These are phyloP conservation scores for Trypanosoma congolense DNA, from an alignment of 208 protist genomes.

Conservation along the genomic window DNA sequence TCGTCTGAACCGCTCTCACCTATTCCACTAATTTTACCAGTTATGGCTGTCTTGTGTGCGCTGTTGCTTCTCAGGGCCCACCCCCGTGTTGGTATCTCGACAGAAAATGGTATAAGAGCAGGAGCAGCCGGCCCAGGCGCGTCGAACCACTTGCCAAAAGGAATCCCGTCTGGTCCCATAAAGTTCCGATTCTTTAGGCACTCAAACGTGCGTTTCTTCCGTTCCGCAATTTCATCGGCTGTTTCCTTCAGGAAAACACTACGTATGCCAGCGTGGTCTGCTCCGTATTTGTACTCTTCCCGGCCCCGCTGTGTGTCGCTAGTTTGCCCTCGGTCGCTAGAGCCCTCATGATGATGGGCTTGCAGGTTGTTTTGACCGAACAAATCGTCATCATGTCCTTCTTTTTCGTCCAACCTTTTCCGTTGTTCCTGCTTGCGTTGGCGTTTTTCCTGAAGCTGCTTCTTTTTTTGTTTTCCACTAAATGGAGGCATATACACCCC, in stretches of 20 bases:
- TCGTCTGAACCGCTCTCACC: too few species aligned
- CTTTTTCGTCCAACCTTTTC: constrained; percentile 4
- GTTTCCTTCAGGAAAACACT: constrained; percentile 77
- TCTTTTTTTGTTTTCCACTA: constrained; percentile 90
- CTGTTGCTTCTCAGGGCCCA: constrained; percentile 24
- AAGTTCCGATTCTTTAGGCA: constrained; percentile 42
- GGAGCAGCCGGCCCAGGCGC: constrained; percentile 26
- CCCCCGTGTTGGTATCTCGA: constrained; percentile 74
- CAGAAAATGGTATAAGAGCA: constrained; percentile 50
- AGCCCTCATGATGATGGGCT: not conserved
- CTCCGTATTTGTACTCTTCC: constrained; percentile 63
- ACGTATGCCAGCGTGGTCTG: constrained; percentile 57
- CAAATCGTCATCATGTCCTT: constrained; percentile 8
- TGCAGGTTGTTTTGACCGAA: constrained; percentile 12
- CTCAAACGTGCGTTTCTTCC: constrained; percentile 47
- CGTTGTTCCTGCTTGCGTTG: constrained; percentile 63
- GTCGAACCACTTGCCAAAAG: constrained; percentile 56
- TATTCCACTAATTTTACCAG: too few species aligned
- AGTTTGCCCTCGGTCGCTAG: not conserved
- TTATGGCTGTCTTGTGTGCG: not conserved
- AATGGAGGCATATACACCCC: constrained; percentile 41
- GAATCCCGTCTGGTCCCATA: constrained; percentile 48
- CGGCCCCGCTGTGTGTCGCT: not conserved
- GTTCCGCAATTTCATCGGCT: constrained; percentile 41
- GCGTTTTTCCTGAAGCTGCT: constrained; percentile 86